Base-by-base conservation (phyloP, 2,329 filamentous ascomycete genomes). In the Aureobasidium leucospermi region DNA sequence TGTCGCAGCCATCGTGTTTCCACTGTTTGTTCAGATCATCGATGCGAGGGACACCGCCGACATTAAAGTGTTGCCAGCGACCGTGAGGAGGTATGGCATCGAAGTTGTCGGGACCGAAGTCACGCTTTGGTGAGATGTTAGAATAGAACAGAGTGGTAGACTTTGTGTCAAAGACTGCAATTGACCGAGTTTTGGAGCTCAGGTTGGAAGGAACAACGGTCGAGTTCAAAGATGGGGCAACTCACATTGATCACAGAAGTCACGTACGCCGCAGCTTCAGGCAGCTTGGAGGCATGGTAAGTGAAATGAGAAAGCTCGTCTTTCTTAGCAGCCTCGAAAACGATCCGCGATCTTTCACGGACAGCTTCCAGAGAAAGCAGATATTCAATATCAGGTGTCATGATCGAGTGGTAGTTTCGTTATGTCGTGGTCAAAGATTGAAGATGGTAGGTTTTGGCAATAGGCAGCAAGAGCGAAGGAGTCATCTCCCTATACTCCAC, bases 211-310 rank as follows among this genome's bases (percentile, higher is more conserved):
- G 23, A 23, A 23, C 23, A 23, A 23, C 23, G 23, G 23, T 23
- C 23, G 23, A 10, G 19, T 6, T 15, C 31, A 6, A 28, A 15
- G 19, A 16, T 4, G 31, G 8, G 9, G 41, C n/a, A 7, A 68
- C 79, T 65, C 76, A 92, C 91, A 87, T 95, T 96, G 78, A 96
- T 96, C 64, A 96, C 92, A 41, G 88, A 86, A 15, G 92, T 86
- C 9, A 96, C 88, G 71, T 96, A 96, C 42, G 82, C 82, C 10
- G 92, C 90, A 1, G 93, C 92, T 64, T 92, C 88, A 47, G 80
- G 75, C 71, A 96, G 92, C 74, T 93, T 95, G 74, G 74, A 75
- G 80, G 92, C 84, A 73, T 96, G 91, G 48, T 96, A 90, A 64
- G 89, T 87, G 68, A 96, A 96, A 72, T 96, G 91, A 66, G 82